Evolutionary conservation across 179 eudicot species (phyloP).

Genomic region (Spergularia azorica): DNA sequence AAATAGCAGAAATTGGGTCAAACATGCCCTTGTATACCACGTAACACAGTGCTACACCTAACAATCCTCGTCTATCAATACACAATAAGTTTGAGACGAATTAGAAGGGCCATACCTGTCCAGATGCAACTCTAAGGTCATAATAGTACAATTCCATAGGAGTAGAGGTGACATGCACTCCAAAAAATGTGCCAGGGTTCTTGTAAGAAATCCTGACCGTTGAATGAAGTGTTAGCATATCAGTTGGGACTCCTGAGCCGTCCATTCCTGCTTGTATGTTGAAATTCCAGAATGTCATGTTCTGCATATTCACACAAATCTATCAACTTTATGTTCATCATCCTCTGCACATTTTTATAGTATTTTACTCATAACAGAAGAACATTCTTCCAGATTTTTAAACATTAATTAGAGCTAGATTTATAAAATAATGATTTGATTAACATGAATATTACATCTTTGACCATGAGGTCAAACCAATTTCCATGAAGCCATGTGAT

Average conservation of each 20-base stretch:
- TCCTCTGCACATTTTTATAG: neutral
- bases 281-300: slow-evolving; percentile 53
- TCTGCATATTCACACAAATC: slow-evolving; percentile 37
- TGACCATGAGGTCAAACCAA: slow-evolving; percentile 21
- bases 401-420: neutral
- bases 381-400: slow-evolving; percentile 17
- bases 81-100: neutral
- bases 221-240: slow-evolving; percentile 57
- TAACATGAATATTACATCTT: neutral
- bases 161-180: slow-evolving; percentile 70
- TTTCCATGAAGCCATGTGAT: slow-evolving; percentile 16
- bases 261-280: slow-evolving; percentile 75
- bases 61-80: too few species aligned
- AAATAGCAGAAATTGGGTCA: too few species aligned
- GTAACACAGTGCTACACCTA: too few species aligned
- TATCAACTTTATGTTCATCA: neutral
- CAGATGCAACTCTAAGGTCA: slow-evolving; percentile 62
- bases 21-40: too few species aligned
- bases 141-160: slow-evolving; percentile 57
- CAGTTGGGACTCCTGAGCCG: slow-evolving; percentile 59
- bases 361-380: neutral
- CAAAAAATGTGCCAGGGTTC: slow-evolving; percentile 77
- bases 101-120: slow-evolving; percentile 39
- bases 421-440: neutral
- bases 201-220: slow-evolving; percentile 60